Conservation (phyloP, 345 rosid genomes). For the Salix exigua region DNA sequence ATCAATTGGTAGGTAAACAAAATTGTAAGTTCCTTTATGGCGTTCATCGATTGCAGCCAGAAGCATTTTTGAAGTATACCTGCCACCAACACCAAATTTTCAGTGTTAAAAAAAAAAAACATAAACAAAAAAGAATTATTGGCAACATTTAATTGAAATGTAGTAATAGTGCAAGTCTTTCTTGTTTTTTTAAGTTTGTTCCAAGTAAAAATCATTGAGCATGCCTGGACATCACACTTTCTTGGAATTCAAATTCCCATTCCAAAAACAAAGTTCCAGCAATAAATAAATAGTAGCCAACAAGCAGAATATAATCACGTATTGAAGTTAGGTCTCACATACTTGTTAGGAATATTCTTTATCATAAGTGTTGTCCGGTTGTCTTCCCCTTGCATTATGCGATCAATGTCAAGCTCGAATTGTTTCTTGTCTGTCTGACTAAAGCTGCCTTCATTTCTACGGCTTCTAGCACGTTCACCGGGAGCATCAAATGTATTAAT, state of each 20-base stretch:
- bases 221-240: not conserved
- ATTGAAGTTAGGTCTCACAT: slow-evolving; percentile 20
- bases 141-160: not conserved
- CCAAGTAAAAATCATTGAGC: not conserved
- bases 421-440: slow-evolving; percentile 72
- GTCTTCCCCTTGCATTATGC: slow-evolving; percentile 75
- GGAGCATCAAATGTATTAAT: slow-evolving; percentile 65
- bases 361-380: slow-evolving; percentile 88
- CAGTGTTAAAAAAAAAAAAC: not conserved
- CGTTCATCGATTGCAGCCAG: slow-evolving; percentile 67
- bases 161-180: not conserved
- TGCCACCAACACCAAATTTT: slow-evolving; percentile 21
- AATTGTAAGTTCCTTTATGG: slow-evolving; percentile 61
- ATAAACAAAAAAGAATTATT: not conserved
- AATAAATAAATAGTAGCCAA: not conserved
- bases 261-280: not conserved
- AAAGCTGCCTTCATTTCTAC: slow-evolving; percentile 65
- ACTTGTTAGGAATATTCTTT: slow-evolving; percentile 97
- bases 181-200: not conserved
- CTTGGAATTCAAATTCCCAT: not conserved
- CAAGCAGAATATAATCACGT: not conserved
- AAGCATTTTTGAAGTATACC: slow-evolving; percentile 75
- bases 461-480: slow-evolving; percentile 67
- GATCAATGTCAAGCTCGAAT: slow-evolving; percentile 83
- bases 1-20: slow-evolving; percentile 68